Evolutionary conservation across 208 protist genomes (phyloP), one percentile per base, ranked within the genome.

Genomic region (Phytomonas francai): DNA sequence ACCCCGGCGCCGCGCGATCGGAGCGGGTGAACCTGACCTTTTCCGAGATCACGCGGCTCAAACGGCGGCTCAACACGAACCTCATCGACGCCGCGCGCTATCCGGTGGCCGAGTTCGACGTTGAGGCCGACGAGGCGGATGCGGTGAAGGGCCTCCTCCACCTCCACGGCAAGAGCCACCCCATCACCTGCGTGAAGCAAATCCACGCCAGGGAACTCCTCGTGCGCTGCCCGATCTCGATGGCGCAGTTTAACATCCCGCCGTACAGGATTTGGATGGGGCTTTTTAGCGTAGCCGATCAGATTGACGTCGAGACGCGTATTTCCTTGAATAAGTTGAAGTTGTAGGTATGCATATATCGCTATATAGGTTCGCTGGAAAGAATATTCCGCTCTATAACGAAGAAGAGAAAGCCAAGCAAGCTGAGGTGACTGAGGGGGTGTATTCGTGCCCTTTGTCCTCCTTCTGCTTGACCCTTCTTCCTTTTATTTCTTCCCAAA

Each of bases 301-400:
- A 71, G 28, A 86, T 96, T 14, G 77, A 85, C 69, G 86, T 96
- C 59, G 86, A 93, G 73, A 92, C 87, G n/a, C 80, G 84, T 16
- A 69, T 96, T 25, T 88, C 90, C 0, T 56, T 75, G 2, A 85
- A 81, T 57, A 67, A 74, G 14, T 61, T 94, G 36, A 78, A 81
- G 61, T 66, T 87, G 39, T 89, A 76, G 61, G 16, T 57, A 27
- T 25, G 28, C 27, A 5, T 16, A 14, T 11, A 16, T 30, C 51
- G 9, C 9, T 54, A 6, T n/a, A 31, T 30, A 7, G 11, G 11
- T 12, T 7, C 63, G 63, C 63, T 22, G 11, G 16, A 6, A n/a
- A 31, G 51, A 33, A 12, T 27, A 11, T 39, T 14, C 28, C 45
- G 31, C 45, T n/a, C 31, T 61, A 34, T n/a, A 67, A 16, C 16